Evolutionary conservation across 805 yeast species (phyloP), one percentile per base, ranked within the genome.

Genomic region (Myxozyma geophila): DNA sequence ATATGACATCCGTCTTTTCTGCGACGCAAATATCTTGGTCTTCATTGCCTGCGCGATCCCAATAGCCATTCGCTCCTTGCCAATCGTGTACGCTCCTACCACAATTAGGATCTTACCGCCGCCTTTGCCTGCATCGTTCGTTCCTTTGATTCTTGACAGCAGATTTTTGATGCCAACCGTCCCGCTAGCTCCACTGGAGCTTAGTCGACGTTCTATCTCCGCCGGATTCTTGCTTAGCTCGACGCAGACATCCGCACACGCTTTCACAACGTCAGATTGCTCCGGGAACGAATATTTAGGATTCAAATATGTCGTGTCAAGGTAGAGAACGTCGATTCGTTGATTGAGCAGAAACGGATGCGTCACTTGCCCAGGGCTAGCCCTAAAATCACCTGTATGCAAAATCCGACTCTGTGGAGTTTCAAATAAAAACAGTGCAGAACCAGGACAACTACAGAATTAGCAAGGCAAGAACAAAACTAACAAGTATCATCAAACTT

Each of bases 311-410:
- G 99, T 95, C 0, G 98, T 95, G 74, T 95, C 99, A 21, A 95
- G 80, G 71, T 91, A 95, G 0, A 91, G 81, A 56, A 81, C 81
- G 70, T 90, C 86, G 33, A 90, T 75, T 8, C 63, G 72, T 7
- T 70, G 70, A 17, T 59, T 64, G 57, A 52, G 66, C 46, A 72
- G 50, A 47, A 54, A 52, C 76, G 71, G 59, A 63, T 82, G 79
- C 2, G 70, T 65, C 15, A 88, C 74, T 75, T 89, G 86, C 3
- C 72, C 70, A 41, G 76, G 75, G 67, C 83, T 82, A 10, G 92
- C 91, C 62, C 99, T 78, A 72, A 93, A 95, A 76, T 95, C 99
- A 1, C 99, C 99, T 58, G 98, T 92, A 74, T 95, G 99, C 39
- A 95, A 76, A 3, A 81, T 79, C 48, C 75, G 76, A 17, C 74